Base-by-base conservation (phyloP, 192 early-diverging fungal species). In the Podochytrium sp. region DNA sequence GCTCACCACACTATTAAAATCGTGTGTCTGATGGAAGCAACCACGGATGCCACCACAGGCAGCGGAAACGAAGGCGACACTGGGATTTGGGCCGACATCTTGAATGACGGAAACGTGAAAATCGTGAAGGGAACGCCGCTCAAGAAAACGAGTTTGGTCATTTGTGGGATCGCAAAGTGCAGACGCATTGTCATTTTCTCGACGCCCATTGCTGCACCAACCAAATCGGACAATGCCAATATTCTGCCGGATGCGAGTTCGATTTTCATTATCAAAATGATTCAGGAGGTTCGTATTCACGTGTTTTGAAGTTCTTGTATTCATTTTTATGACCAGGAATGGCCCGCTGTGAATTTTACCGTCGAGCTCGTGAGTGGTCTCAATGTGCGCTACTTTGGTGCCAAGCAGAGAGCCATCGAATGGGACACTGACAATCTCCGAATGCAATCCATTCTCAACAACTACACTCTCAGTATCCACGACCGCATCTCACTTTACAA, bases 211-310 rank as follows among this genome's bases (percentile, higher is more conserved):
- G 70, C 75, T 33, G 55, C 68, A 4, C 33, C 63, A 1, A 59
- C 49, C 1, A 76, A 62, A 25, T 29, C 55, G 2, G 75, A 67
- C 3, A 47, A 74, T 65, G 57, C 70, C 2, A 56, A 55, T 38
- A 76, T 64, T 29, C 39, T 84, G 4, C 76, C 80, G 23, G 85
- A 86, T 63, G 85, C 82, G 0, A 81, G 80, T 37, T 80, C 82
- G 3, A 75, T 86, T 7, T 86, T 86, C 41, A 81, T 86, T 14
- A 76, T 86, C 32, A 84, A 86, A 67, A 80, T 86, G 80, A 57
- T 86, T 18, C 82, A 86, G 61, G 69, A 77, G 58, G 83, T 80
- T 67, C n/a, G n/a, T n/a, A n/a, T n/a, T n/a, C n/a, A n/a, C n/a
- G n/a, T n/a, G n/a, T n/a, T 20, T 34, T 27, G 47, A 6, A n/a